Conservation (phyloP, 2,329 filamentous ascomycete genomes). For the Purpureocillium lavendulum region DNA sequence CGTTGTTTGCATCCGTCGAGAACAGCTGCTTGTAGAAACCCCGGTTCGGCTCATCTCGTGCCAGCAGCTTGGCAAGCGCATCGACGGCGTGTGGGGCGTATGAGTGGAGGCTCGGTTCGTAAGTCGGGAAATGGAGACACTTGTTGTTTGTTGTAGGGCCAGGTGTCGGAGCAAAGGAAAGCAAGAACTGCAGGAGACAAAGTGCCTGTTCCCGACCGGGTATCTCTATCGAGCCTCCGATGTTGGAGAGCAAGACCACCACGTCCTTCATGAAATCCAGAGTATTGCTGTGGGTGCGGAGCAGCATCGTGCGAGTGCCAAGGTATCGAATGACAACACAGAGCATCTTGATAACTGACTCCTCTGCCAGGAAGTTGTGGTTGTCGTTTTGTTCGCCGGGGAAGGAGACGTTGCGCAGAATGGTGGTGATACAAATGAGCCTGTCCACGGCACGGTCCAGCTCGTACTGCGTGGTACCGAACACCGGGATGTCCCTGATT, state of each 20-base stretch:
- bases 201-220: slow-evolving; percentile 81
- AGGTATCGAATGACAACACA: slow-evolving; percentile 78
- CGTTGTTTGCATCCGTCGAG: slow-evolving; percentile 56
- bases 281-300: slow-evolving; percentile 75
- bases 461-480: slow-evolving; percentile 71
- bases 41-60: slow-evolving; percentile 87
- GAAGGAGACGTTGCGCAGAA: slow-evolving; percentile 89
- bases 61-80: slow-evolving; percentile 81
- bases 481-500: slow-evolving; percentile 62
- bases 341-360: slow-evolving; percentile 73
- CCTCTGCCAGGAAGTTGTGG: slow-evolving; percentile 64
- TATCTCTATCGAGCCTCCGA: slow-evolving; percentile 71
- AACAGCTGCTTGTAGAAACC: slow-evolving; percentile 79
- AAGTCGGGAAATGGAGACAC: slow-evolving; percentile 67
- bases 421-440: slow-evolving; percentile 83
- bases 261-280: slow-evolving; percentile 97
- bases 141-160: slow-evolving; percentile 50
- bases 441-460: slow-evolving; percentile 81
- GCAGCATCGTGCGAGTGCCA: slow-evolving; percentile 79
- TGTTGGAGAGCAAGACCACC: slow-evolving; percentile 82
- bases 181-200: slow-evolving; percentile 77
- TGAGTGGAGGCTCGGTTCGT: slow-evolving; percentile 72
- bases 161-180: slow-evolving; percentile 81
- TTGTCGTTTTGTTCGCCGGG: slow-evolving; percentile 54
- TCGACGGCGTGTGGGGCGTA: slow-evolving; percentile 89